phyloP scores from a whole-genome alignment of 1,284 basidiomycete species.

The Boletus semigastroideus region DNA sequence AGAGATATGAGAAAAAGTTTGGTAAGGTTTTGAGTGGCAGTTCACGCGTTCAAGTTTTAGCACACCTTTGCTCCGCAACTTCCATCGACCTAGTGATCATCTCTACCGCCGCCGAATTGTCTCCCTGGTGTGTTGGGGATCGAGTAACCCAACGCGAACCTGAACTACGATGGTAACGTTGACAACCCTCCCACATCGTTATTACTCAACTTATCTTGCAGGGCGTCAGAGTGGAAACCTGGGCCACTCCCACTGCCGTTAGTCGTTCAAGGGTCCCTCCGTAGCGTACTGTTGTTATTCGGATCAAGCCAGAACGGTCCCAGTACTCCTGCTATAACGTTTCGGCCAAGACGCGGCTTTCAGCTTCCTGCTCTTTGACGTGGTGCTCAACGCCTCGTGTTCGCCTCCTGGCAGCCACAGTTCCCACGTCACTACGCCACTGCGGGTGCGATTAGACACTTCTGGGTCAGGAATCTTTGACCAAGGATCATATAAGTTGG shows the following conservation, averaged over 20 bases:
- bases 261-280: background rate
- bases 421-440: constrained; percentile 2
- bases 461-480: background rate
- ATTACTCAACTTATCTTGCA: background rate
- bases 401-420: background rate
- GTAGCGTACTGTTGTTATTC: background rate
- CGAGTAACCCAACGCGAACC: too few relatives aligned
- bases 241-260: background rate
- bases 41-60: too few relatives aligned
- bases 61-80: too few relatives aligned
- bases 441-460: background rate
- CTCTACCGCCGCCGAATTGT: too few relatives aligned
- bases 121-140: too few relatives aligned
- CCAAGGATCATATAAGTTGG: background rate
- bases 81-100: too few relatives aligned
- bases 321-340: too few relatives aligned
- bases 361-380: background rate
- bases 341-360: too few relatives aligned
- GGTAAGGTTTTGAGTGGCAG: too few relatives aligned
- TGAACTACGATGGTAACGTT: background rate
- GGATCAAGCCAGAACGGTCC: background rate
- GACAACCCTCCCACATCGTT: background rate
- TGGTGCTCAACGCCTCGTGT: background rate
- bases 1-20: too few relatives aligned
- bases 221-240: background rate